A percentile compares a stretch with the other conserved stretches of the same genome.
Evolutionary conservation across 441 rosid genomes (phyloP).

Genomic region (Gossypium aridum): DNA sequence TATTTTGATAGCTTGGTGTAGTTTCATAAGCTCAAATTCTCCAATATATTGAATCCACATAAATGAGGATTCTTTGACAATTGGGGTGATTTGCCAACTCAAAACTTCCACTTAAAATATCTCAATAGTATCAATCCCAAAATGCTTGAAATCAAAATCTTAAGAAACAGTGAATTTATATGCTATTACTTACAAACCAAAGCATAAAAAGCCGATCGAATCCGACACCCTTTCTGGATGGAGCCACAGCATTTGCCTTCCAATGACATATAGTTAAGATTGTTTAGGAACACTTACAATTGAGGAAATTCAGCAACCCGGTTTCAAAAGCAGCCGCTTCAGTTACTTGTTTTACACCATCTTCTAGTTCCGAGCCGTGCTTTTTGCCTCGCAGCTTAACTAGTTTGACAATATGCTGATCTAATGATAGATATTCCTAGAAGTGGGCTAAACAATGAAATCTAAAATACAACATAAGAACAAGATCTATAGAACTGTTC

Average conservation of each 20-base stretch:
- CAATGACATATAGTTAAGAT: not conserved
- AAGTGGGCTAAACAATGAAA: not conserved
- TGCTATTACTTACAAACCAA: conserved; percentile 1
- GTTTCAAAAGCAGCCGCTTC: not conserved
- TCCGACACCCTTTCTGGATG: not conserved
- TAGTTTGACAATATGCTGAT: not conserved
- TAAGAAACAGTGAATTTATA: not conserved
- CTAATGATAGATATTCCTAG: not conserved
- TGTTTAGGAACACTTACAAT: not conserved
- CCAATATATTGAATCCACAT: too few relatives aligned
- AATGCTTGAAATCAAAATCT: conserved; percentile 1
- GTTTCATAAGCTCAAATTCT: too few relatives aligned
- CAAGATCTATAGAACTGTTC: not conserved
- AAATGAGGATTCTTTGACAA: not conserved
- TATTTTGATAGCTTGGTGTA: too few relatives aligned
- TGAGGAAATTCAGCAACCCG: not conserved
- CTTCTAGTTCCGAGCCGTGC: not conserved
- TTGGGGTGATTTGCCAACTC: not conserved
- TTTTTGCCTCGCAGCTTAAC: not conserved
- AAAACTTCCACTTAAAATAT: not conserved
- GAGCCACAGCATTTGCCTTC: not conserved
- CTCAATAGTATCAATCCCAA: not conserved
- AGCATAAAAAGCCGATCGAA: not conserved
- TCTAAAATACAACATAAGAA: not conserved
- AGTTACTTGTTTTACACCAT: not conserved